Base-by-base conservation (phyloP, 2,329 filamentous ascomycete genomes). In the Leptographium galeiforme region DNA sequence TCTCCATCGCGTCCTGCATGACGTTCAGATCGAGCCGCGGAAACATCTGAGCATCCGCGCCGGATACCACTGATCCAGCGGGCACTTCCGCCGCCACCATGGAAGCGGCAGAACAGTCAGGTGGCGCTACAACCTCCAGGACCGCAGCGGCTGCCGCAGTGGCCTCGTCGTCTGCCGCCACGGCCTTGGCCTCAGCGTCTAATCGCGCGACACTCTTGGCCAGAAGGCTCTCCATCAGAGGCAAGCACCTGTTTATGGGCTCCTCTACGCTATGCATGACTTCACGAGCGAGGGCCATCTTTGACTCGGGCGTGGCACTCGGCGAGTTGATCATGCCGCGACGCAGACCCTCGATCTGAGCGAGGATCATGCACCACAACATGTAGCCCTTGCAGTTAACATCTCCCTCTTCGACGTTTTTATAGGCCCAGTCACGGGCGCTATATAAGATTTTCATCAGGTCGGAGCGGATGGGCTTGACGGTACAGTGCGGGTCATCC, bases 351-450 rank as follows among this genome's bases (percentile, higher is more conserved):
- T 73, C 63, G 0, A 79, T 63, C 47, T 77, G 68, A 0, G 67
- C 66, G 7, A 57, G 56, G 1, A 75, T 56, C 7, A 72, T 57
- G 4, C 60, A 60, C 2, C 63, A 57, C n/a, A 79, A 64, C 33
- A 81, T 45, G 43, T 72, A 72, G 0, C 73, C 73, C 57, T 81
- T 81, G 32, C 74, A 63, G 53, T 79, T 81, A 0, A 75, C 79
- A 61, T 80, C 75, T 1, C 57, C 57, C 18, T 52, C 57, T 32
- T 53, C 53, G 18, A 59, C 41, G 34, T 51, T 8, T 18, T 51
- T 55, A 25, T 52, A 46, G n/a, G 40, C 41, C 53, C 54, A 57
- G 48, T 25, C 51, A 12, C 40, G 13, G 25, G 57, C 51, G 6
- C 44, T 16, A 16, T 51, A 41, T 11, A 53, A 16, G 36, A 56